Percentiles rank a stretch among this genome's conserved stretches.
Conservation (phyloP, 257 asterid species). For the Lantana camara region DNA sequence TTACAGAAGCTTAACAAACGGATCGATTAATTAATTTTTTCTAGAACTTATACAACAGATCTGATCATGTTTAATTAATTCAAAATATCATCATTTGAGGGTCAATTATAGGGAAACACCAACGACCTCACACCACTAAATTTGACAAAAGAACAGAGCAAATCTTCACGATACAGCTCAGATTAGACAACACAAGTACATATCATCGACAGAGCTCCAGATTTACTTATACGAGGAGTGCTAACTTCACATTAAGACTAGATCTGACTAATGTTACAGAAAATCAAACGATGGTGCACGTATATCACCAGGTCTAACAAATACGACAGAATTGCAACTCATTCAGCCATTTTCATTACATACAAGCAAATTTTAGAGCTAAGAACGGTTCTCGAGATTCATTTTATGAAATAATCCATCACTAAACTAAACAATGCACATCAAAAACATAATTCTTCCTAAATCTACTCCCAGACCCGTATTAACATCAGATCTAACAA, state of each 20-base stretch:
- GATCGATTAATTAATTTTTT: no score
- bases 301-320: slow-evolving; percentile 3
- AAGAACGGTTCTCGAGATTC: no score
- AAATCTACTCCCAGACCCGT: background rate
- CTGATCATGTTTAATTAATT: no score
- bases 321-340: background rate
- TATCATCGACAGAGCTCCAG: background rate
- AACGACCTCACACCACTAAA: no score
- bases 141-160: background rate
- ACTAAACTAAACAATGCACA: no score
- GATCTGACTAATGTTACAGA: background rate
- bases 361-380: background rate
- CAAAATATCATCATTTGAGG: no score
- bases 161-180: background rate
- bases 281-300: background rate
- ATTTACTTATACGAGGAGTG: background rate
- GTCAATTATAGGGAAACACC: no score
- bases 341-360: background rate
- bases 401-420: no score
- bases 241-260: background rate
- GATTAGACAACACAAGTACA: background rate
- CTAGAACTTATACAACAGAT: no score
- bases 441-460: no score
- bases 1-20: background rate
- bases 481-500: slow-evolving; percentile 14